Evolutionary conservation across 169 alveolate species (phyloP).

Genomic region (Sarcocystis neurona): DNA sequence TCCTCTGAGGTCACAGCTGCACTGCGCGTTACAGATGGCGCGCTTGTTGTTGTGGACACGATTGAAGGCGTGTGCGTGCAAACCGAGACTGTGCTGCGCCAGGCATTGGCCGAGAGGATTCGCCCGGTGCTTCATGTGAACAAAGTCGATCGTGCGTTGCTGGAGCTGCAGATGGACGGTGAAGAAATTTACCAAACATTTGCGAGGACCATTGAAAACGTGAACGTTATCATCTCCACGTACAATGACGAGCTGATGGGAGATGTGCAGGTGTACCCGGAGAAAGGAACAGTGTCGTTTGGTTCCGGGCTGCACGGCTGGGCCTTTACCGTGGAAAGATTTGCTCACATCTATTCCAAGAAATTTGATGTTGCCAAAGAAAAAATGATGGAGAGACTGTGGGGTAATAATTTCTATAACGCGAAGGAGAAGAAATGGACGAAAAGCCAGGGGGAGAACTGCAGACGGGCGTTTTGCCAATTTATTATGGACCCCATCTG

Average conservation of each 20-base stretch:
- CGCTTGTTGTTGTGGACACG: constrained; percentile 98
- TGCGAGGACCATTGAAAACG: constrained; percentile 95
- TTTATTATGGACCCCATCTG: constrained; percentile 98
- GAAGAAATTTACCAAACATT: constrained; percentile 97
- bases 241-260: constrained; percentile 96
- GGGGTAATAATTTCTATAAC: constrained; percentile 99
- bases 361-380: constrained; percentile 94
- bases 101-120: constrained; percentile 97
- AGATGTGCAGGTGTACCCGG: constrained; percentile 95
- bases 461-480: constrained; percentile 89
- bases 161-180: constrained; percentile 97
- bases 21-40: constrained; percentile 99
- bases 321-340: constrained; percentile 97
- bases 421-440: constrained; percentile 95
- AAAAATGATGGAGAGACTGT: constrained; percentile 95
- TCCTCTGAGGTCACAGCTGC: constrained; percentile 99
- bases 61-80: constrained; percentile 99
- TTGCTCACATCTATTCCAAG: constrained; percentile 95
- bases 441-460: constrained; percentile 39
- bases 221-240: constrained; percentile 96
- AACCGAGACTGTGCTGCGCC: constrained; percentile 98
- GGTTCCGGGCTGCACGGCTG: constrained; percentile 99
- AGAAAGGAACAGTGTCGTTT: constrained; percentile 97
- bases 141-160: constrained; percentile 97
- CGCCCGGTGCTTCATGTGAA: constrained; percentile 98